Evolutionary conservation across 2,329 filamentous ascomycete species (phyloP), one percentile per base, ranked within the genome.

Genomic region (Fragosphaeria purpurea): DNA sequence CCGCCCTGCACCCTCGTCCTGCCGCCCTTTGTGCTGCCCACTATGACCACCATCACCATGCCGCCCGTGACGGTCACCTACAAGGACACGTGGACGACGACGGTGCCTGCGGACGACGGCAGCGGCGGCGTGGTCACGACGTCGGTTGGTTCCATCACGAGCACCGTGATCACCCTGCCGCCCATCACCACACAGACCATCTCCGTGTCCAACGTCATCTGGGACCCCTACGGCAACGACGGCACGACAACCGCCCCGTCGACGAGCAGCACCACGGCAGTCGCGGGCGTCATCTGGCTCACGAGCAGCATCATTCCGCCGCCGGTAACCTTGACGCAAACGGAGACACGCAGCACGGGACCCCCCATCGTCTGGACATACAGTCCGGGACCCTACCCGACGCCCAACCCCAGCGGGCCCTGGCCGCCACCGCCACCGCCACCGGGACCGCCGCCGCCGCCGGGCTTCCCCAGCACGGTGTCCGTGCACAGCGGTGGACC

Each of bases 1-100:
- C 37, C 35, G 7, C 50, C 50, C 12, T 48, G 50, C 42, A 48
- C 50, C 22, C 31, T 48, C 8, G 46, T 52, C 12, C 33, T 52
- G 39, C 50, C 50, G 46, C 50, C 46, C 5, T 34, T 13, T 11
- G 44, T 41, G 30, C 37, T 48, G 30, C 31, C 50, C 6, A 41
- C 34, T 3, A 33, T 7, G 7, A 51, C 45, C 22, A 44, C 50
- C 22, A 44, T 51, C n/a, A 34, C 33, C 2, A 10, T 30, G 4
- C 40, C 41, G 11, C 44, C 45, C 22, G 22, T 44, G 11, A 47
- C 45, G 3, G 22, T n/a, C 6, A 37, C 50, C 10, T 6, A 41
- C 5, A n/a, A 31, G 33, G 42, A 35, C 12, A 11, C 33, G 32
- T 42, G 44, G 33, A 30, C 39, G 44, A 40, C 42, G 3, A 41